A percentile compares a stretch with the other conserved stretches of the same genome.
Conservation (phyloP, 352 stramenopile species). For the Pelagophyceae sp. region DNA sequence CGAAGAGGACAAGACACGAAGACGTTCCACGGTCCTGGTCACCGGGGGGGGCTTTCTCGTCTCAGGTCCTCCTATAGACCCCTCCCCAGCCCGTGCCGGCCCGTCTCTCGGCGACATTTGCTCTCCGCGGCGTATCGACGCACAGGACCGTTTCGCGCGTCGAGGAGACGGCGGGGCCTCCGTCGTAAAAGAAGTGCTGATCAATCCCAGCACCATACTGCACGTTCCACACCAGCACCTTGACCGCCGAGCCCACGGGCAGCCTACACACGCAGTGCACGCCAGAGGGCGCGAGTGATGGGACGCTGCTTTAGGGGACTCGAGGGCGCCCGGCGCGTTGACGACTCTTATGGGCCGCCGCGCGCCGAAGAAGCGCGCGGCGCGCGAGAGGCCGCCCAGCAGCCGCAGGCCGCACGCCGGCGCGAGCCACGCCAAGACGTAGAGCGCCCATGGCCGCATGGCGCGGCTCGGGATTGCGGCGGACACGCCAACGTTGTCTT, state of each 20-base stretch:
- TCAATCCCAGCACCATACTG: conserved; percentile 14
- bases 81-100: too few relatives aligned
- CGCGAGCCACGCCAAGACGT: too few relatives aligned
- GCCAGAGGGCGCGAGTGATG: neutral
- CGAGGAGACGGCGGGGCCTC: neutral
- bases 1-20: too few relatives aligned
- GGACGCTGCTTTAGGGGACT: neutral
- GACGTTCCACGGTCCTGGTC: too few relatives aligned
- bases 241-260: neutral
- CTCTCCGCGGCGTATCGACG: neutral
- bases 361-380: neutral
- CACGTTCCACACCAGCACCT: conserved; percentile 12
- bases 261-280: neutral
- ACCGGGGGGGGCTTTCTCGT: too few relatives aligned
- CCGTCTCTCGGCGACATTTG: neutral
- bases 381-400: neutral
- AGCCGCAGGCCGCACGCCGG: too few relatives aligned
- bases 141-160: neutral
- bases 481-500: too few relatives aligned
- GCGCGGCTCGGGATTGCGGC: too few relatives aligned
- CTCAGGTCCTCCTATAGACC: too few relatives aligned
- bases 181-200: conserved; percentile 20
- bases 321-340: neutral
- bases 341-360: neutral
- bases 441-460: too few relatives aligned